phyloP scores from a whole-genome alignment of 139 green algal genomes.

The Chlamydomonas incerta region DNA sequence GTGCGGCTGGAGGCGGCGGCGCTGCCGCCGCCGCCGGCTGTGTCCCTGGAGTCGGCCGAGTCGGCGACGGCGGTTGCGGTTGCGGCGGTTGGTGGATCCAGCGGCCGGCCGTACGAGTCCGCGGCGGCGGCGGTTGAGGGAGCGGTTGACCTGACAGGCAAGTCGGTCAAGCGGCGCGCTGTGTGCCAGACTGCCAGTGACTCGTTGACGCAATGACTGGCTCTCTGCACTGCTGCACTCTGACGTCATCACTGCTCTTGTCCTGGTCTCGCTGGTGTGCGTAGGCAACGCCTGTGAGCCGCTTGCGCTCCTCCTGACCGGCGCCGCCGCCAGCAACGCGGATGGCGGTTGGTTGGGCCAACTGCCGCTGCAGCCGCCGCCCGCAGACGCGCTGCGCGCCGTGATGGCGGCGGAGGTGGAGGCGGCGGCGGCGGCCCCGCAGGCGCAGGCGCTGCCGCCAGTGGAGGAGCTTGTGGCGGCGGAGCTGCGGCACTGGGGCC shows the following conservation, averaged over 20 bases:
- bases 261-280: too few species aligned
- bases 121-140: constrained; percentile 42
- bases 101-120: constrained; percentile 17
- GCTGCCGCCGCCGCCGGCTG: not conserved
- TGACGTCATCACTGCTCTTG: too few species aligned
- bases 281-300: not conserved
- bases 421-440: not conserved
- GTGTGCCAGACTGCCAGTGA: too few species aligned
- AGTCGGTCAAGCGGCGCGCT: too few species aligned
- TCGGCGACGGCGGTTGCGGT: not conserved
- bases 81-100: not conserved
- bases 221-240: too few species aligned
- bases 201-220: too few species aligned
- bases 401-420: not conserved
- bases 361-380: constrained; percentile 4
- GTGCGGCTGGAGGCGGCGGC: not conserved
- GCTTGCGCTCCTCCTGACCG: not conserved
- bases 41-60: not conserved
- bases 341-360: not conserved
- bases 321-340: not conserved
- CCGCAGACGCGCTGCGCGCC: not conserved
- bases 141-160: constrained; percentile 27
- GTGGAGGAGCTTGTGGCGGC: not conserved
- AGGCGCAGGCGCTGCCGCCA: not conserved
- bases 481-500: constrained; percentile 30